These are phyloP conservation scores for Didymella pinodella DNA, from an alignment of 2,329 filamentous ascomycete genomes.

Conservation along the genomic window DNA sequence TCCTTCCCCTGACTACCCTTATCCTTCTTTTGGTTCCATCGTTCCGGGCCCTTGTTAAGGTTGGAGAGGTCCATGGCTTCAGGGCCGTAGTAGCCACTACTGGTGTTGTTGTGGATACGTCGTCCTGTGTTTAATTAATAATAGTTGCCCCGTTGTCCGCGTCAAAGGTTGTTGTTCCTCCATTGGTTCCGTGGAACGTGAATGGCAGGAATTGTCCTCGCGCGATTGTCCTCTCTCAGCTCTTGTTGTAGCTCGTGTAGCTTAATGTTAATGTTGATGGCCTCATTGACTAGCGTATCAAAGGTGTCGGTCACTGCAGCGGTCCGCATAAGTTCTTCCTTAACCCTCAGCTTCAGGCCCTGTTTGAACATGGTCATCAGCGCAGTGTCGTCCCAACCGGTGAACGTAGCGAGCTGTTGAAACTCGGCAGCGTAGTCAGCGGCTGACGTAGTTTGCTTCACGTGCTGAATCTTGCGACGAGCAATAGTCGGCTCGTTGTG, in stretches of 20 bases:
- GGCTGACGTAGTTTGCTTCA: not conserved
- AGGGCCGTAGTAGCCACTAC: not conserved
- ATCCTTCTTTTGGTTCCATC: not conserved
- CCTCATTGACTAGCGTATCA: not conserved
- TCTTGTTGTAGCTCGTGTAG: not conserved
- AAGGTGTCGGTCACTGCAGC: not conserved
- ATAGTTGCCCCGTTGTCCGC: not conserved
- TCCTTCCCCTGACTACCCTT: not conserved
- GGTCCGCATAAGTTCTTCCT: not conserved
- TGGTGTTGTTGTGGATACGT: not conserved
- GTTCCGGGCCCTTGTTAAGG: not conserved
- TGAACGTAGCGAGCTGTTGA: not conserved
- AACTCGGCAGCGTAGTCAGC: not conserved
- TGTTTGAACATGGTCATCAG: no score
- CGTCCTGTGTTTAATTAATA: not conserved
- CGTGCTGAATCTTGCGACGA: not conserved
- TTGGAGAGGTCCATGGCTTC: not conserved
- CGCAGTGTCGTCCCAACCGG: not conserved
- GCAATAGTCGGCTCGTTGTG: not conserved
- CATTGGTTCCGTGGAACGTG: not conserved
- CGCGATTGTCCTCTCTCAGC: not conserved
- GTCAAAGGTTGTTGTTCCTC: not conserved
- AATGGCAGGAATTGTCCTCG: no score
- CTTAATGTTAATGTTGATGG: not conserved
- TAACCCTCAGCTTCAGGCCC: not conserved